Evolutionary conservation across 2,329 filamentous ascomycete species (phyloP).

Genomic region (Teratosphaeriaceae sp.): DNA sequence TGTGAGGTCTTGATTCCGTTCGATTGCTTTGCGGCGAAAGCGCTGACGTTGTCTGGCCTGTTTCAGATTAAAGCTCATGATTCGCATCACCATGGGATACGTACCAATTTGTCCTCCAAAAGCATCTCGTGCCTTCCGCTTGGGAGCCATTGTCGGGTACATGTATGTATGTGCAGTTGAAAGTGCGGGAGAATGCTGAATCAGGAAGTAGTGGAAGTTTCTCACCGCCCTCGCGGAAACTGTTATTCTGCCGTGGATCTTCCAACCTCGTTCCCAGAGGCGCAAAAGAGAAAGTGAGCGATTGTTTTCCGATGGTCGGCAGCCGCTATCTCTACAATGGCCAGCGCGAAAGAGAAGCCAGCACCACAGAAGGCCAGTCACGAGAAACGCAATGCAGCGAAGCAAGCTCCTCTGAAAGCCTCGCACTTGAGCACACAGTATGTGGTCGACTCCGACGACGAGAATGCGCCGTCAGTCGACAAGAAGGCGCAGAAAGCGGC

Average conservation of each 20-base stretch:
- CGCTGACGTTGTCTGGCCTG: slow-evolving; percentile 23
- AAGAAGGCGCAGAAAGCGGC: slow-evolving; percentile 23
- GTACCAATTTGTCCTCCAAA: slow-evolving; percentile 20
- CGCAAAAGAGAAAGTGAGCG: too few species aligned
- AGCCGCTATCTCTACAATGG: too few species aligned
- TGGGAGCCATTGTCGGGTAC: slow-evolving; percentile 20
- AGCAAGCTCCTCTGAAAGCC: slow-evolving; percentile 2
- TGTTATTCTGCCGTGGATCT: not conserved
- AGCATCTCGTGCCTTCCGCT: slow-evolving; percentile 29
- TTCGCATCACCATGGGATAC: not conserved
- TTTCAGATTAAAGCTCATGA: not conserved
- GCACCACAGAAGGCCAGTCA: not conserved
- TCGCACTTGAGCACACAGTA: slow-evolving; percentile 8
- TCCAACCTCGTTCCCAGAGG: too few species aligned
- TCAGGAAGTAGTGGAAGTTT: not conserved
- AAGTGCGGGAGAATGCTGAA: slow-evolving; percentile 6
- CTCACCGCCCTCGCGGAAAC: not conserved
- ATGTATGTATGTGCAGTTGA: slow-evolving; percentile 2
- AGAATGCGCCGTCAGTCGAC: slow-evolving; percentile 26
- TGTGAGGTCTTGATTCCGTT: slow-evolving; percentile 6
- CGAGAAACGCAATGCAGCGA: not conserved
- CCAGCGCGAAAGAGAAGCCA: not conserved
- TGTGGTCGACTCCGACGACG: slow-evolving; percentile 12
- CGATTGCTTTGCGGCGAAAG: slow-evolving; percentile 23
- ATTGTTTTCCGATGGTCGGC: too few species aligned